Percentiles rank a stretch among this genome's conserved stretches.
These are phyloP conservation scores for Moesziomyces antarcticus DNA, from an alignment of 1,284 basidiomycete species.

Conservation along the genomic window DNA sequence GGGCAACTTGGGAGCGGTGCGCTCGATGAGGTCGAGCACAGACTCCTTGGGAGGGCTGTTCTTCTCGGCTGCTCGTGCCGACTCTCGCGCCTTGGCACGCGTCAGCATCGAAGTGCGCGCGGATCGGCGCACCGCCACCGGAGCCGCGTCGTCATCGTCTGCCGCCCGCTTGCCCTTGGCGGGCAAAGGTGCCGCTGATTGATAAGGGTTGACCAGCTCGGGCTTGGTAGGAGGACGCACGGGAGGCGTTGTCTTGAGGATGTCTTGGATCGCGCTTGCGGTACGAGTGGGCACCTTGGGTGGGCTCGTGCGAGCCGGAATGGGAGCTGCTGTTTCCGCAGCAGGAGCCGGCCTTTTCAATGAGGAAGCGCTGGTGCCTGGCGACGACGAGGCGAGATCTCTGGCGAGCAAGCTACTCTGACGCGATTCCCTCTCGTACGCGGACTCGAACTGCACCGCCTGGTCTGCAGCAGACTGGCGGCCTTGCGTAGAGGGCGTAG, in stretches of 20 bases:
- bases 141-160: slow-evolving; percentile 1
- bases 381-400: slow-evolving; percentile 14
- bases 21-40: slow-evolving; percentile 56
- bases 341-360: slow-evolving; percentile 39
- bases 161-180: slow-evolving; percentile 18
- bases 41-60: slow-evolving; percentile 47
- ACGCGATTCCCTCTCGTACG: slow-evolving; percentile 25
- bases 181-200: slow-evolving; percentile 36
- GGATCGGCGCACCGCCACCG: slow-evolving; percentile 23
- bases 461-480: slow-evolving; percentile 3
- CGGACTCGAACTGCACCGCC: slow-evolving; percentile 31
- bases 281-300: slow-evolving; percentile 42
- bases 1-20: slow-evolving; percentile 45
- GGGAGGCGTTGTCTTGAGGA: slow-evolving; percentile 51
- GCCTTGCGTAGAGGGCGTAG: background rate
- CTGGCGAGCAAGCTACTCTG: slow-evolving; percentile 44
- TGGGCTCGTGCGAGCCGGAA: slow-evolving; percentile 12
- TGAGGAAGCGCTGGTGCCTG: slow-evolving; percentile 1
- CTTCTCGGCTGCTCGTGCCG: slow-evolving; percentile 31
- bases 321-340: slow-evolving; percentile 9
- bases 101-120: slow-evolving; percentile 45
- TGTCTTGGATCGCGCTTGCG: slow-evolving; percentile 52
- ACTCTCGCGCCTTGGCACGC: slow-evolving; percentile 53
- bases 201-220: slow-evolving; percentile 62
- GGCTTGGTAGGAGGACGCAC: slow-evolving; percentile 45